These are phyloP conservation scores for Tuber umbilicatum DNA, from an alignment of 495 filamentous ascomycete species.

Conservation along the genomic window DNA sequence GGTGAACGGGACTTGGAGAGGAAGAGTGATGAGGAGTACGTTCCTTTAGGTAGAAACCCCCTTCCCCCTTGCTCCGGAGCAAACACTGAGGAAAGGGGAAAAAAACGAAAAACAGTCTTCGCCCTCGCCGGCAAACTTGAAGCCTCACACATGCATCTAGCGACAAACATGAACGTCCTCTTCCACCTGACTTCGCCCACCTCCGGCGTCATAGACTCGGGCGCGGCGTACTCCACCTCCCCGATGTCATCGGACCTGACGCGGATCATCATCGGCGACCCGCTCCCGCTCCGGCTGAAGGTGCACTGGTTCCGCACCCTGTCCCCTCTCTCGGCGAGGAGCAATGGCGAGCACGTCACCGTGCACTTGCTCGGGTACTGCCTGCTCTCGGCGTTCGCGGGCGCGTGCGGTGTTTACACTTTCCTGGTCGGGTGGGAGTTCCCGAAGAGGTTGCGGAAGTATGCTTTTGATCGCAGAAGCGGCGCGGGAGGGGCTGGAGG, in stretches of 20 bases:
- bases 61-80: background rate
- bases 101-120: conserved; percentile 54
- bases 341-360: conserved; percentile 44
- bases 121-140: conserved; percentile 85
- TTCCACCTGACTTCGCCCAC: conserved; percentile 31
- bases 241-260: conserved; percentile 55
- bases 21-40: conserved; percentile 46
- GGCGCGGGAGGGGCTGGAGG: conserved; percentile 47
- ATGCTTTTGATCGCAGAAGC: conserved; percentile 43
- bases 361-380: conserved; percentile 36
- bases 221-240: conserved; percentile 76
- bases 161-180: conserved; percentile 66
- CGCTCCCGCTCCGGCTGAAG: conserved; percentile 69
- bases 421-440: conserved; percentile 45
- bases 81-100: conserved; percentile 7
- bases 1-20: conserved; percentile 21
- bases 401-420: conserved; percentile 43
- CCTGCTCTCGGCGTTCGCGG: conserved; percentile 44
- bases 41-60: conserved; percentile 48
- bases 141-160: conserved; percentile 81
- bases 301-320: conserved; percentile 70
- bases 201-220: conserved; percentile 71
- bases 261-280: conserved; percentile 79
- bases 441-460: conserved; percentile 47
- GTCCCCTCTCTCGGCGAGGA: conserved; percentile 56